Base-by-base conservation (phyloP, 106 monocot genomes). In the Acanthochlamys bracteata region DNA sequence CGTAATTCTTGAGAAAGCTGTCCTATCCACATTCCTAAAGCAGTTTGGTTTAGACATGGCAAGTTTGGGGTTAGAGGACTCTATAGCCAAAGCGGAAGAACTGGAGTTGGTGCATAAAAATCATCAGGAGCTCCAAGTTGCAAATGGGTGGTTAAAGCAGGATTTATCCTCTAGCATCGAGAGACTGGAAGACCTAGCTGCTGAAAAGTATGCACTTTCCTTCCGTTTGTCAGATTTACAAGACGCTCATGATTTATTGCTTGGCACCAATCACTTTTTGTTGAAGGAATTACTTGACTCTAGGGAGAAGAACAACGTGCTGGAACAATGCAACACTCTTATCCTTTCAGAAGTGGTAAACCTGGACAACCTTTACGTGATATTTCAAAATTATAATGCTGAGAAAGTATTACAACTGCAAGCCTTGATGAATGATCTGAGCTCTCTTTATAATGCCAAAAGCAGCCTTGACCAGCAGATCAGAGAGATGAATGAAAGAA, bases 1-100 rank as follows among this genome's bases (percentile, higher is more conserved):
- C 27, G 14, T 90, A 42, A 22, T 74, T 60, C 22, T 82, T 68
- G 84, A 84, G 72, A 81, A 82, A 41, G 81, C 84, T 55, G 75
- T 86, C 58, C 74, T 79, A 43, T 47, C 56, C 53, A 70, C 81
- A 23, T 64, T 95, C 57, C 64, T 95, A 20, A 56, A 71, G 59
- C 75, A 90, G 16, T 55, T 77, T 70, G 71, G 68, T 7, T 25
- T 72, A 13, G 78, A 76, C 64, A 16, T 81, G 16, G 55, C 42
- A 12, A 69, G 75, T 49, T 49, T 89, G 61, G 75, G 53, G 33
- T 69, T 41, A 14, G 70, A 79, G 53, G 85, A 86, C 42, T 33
- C 55, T 58, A 76, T 53, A 52, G 54, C 14, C 13, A 78, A 47
- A 59, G 56, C 17, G 0, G 66, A 74, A 15, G 83, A 89, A 47